Conservation (phyloP, 768 basidiomycete species). For the Naematelia encephala region DNA sequence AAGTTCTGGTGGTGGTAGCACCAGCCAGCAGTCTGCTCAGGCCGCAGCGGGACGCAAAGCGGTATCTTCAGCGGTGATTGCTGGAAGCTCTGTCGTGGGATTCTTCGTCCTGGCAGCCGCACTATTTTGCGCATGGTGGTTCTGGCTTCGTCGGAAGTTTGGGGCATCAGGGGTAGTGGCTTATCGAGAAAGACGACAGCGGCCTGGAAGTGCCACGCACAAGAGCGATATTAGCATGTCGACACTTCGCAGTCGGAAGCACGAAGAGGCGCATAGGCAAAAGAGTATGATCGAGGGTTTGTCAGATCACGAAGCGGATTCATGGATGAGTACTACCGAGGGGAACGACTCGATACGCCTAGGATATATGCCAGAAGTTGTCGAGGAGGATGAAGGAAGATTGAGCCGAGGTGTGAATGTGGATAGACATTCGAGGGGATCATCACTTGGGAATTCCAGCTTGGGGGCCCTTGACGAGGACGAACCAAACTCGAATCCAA, state of each 20-base stretch:
- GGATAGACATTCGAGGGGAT: constrained; percentile 7
- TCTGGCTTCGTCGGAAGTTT: constrained; percentile 45
- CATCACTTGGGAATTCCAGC: not conserved
- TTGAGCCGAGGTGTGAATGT: constrained; percentile 3
- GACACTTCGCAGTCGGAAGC: constrained; percentile 36
- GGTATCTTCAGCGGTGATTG: constrained; percentile 39
- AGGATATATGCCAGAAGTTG: constrained; percentile 35
- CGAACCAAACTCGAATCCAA: not conserved
- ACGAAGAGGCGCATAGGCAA: constrained; percentile 37
- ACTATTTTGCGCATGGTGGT: constrained; percentile 49
- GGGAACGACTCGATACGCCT: constrained; percentile 33
- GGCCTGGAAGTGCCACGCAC: constrained; percentile 12
- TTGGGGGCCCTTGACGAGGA: not conserved
- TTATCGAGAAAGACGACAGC: constrained; percentile 11
- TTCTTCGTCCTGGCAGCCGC: constrained; percentile 45
- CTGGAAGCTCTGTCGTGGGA: constrained; percentile 34
- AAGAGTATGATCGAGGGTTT: constrained; percentile 49
- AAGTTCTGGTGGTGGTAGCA: constrained; percentile 17
- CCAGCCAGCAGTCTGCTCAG: constrained; percentile 7
- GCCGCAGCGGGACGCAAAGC: constrained; percentile 17
- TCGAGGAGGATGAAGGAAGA: constrained; percentile 21
- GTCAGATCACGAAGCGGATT: constrained; percentile 44
- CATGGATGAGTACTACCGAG: constrained; percentile 37
- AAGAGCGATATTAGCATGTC: constrained; percentile 18
- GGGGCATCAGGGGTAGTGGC: constrained; percentile 30